Percentiles rank a stretch among this genome's conserved stretches.
These are phyloP conservation scores for Aspergillus bridgeri DNA, from an alignment of 495 filamentous ascomycete species.

Conservation along the genomic window DNA sequence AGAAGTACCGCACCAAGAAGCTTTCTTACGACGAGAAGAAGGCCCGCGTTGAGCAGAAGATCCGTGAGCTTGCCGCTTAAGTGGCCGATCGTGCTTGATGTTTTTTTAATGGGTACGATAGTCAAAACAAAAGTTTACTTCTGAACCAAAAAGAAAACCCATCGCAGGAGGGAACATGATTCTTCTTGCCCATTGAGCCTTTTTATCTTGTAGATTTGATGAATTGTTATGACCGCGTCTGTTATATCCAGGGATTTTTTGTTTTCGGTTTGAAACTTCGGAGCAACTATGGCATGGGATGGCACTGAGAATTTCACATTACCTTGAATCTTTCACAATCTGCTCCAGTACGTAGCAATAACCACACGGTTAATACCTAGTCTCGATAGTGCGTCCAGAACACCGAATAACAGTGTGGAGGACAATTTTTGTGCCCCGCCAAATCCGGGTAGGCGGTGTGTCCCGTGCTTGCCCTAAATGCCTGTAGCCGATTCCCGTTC, in stretches of 20 bases:
- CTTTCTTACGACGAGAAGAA: slow-evolving; percentile 75
- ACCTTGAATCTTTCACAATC: not conserved
- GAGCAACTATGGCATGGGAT: slow-evolving; percentile 17
- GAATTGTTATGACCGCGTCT: slow-evolving; percentile 17
- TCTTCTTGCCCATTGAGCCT: slow-evolving; percentile 11
- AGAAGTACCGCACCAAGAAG: slow-evolving; percentile 78
- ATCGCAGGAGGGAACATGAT: slow-evolving; percentile 12
- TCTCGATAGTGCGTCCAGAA: too few relatives aligned
- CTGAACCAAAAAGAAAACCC: slow-evolving; percentile 11
- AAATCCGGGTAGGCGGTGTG: not conserved
- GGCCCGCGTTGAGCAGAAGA: slow-evolving; percentile 81
- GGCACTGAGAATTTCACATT: slow-evolving; percentile 11
- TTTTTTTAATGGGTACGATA: slow-evolving; percentile 24
- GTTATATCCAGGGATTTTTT: slow-evolving; percentile 12
- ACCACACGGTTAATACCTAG: too few relatives aligned
- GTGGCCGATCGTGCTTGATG: slow-evolving; percentile 23
- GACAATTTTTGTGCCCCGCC: not conserved
- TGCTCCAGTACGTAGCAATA: slow-evolving; percentile 10
- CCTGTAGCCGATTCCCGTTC: not conserved
- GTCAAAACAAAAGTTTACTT: slow-evolving; percentile 26
- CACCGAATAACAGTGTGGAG: not conserved
- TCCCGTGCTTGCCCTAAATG: not conserved
- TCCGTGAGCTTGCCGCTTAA: slow-evolving; percentile 59
- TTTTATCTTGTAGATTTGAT: slow-evolving; percentile 17
- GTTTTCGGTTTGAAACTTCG: slow-evolving; percentile 6